Evolutionary conservation across 75 land plant species (phyloP).

Genomic region (Larix kaempferi): DNA sequence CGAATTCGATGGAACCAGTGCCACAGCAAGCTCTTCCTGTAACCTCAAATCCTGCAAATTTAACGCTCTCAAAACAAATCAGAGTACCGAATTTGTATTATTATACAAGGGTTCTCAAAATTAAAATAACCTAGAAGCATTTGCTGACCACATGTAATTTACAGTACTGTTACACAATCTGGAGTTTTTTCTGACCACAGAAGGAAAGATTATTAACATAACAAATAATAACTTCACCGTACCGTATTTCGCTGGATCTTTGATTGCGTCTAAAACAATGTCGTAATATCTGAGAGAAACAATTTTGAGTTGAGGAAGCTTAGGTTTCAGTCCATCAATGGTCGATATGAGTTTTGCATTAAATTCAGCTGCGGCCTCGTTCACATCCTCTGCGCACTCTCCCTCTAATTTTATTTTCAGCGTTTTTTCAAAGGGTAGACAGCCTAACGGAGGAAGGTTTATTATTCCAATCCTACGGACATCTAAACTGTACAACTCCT

Average conservation of each 20-base stretch:
- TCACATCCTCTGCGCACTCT: constrained; percentile 9
- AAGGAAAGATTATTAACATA: too few relatives aligned
- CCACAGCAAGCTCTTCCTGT: constrained; percentile 31
- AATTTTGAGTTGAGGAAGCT: neutral
- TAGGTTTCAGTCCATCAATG: neutral
- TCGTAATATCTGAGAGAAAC: neutral
- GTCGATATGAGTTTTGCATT: neutral
- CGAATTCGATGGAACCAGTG: constrained; percentile 20
- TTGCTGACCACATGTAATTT: too few relatives aligned
- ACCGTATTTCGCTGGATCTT: neutral
- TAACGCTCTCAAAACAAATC: too few relatives aligned
- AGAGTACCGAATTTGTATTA: too few relatives aligned
- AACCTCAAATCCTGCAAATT: constrained; percentile 21
- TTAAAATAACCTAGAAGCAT: too few relatives aligned
- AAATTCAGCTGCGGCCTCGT: constrained; percentile 5
- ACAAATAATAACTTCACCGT: neutral
- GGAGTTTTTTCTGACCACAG: too few relatives aligned
- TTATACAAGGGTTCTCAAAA: too few relatives aligned
- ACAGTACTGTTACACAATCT: too few relatives aligned
- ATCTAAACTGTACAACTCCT: constrained; percentile 31
- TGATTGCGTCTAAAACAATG: neutral
- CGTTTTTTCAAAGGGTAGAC: constrained; percentile 22
- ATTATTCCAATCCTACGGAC: constrained; percentile 21
- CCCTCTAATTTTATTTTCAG: neutral
- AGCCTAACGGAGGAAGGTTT: constrained; percentile 32